phyloP scores from a whole-genome alignment of 345 rosid genomes.

The Lenwebbia sp. region DNA sequence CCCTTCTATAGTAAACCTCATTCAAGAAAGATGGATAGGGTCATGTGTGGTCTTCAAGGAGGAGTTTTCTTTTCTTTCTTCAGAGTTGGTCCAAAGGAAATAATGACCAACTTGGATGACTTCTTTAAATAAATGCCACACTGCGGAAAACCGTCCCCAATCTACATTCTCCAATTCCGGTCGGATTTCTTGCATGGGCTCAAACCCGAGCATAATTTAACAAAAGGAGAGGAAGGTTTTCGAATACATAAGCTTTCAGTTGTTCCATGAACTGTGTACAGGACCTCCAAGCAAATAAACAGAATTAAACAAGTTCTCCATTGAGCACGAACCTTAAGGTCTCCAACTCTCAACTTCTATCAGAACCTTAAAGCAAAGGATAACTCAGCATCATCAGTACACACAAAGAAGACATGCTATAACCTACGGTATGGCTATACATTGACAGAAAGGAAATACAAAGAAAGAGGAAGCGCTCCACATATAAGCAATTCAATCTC shows the following conservation, averaged over 20 bases:
- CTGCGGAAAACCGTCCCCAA: too few relatives aligned
- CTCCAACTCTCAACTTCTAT: background rate
- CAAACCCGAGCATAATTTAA: too few relatives aligned
- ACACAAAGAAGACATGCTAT: background rate
- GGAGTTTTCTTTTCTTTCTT: too few relatives aligned
- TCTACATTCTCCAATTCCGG: too few relatives aligned
- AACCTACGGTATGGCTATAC: background rate
- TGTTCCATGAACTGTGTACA: background rate
- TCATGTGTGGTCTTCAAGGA: too few relatives aligned
- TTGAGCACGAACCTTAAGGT: background rate
- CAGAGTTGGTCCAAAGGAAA: too few relatives aligned
- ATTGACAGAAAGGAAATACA: background rate
- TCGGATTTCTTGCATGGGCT: too few relatives aligned
- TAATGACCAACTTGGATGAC: too few relatives aligned
- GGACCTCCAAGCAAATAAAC: background rate
- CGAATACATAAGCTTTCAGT: background rate
- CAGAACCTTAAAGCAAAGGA: background rate
- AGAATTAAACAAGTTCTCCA: background rate
- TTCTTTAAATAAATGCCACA: too few relatives aligned
- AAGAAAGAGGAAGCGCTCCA: background rate
- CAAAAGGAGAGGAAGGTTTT: background rate
- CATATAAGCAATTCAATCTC: background rate
- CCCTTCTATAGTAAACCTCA: too few relatives aligned
- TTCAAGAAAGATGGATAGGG: too few relatives aligned
- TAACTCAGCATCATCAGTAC: background rate